Conservation (phyloP, 768 basidiomycete species). For the Podaxis sp. region DNA sequence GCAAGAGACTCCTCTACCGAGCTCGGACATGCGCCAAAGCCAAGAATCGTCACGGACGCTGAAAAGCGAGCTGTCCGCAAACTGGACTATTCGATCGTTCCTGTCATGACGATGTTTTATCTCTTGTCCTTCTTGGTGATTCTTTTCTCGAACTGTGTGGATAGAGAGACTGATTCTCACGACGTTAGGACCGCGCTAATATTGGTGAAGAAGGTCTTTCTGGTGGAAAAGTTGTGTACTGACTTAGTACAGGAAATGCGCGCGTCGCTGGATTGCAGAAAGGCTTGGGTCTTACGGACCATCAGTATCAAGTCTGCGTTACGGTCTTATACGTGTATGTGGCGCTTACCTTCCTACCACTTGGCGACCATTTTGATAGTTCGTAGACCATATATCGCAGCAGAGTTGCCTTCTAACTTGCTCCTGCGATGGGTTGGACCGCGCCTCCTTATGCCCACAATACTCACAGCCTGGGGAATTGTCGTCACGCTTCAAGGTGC, state of each 20-base stretch:
- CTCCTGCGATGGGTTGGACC: slow-evolving; percentile 46
- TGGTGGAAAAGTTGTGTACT: not conserved
- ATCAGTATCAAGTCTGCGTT: slow-evolving; percentile 36
- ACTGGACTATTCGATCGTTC: slow-evolving; percentile 33
- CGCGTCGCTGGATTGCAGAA: slow-evolving; percentile 50
- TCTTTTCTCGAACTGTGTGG: not conserved
- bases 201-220: slow-evolving; percentile 26
- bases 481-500: slow-evolving; percentile 43
- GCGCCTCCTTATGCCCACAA: slow-evolving; percentile 44
- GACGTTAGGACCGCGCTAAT: slow-evolving; percentile 33
- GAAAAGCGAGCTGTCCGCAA: slow-evolving; percentile 25
- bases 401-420: slow-evolving; percentile 51
- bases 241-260: slow-evolving; percentile 37
- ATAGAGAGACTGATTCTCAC: not conserved
- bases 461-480: slow-evolving; percentile 52
- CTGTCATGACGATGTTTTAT: slow-evolving; percentile 39
- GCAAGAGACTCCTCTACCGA: not conserved
- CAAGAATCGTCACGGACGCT: slow-evolving; percentile 17
- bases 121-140: slow-evolving; percentile 36
- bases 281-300: slow-evolving; percentile 37
- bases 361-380: not conserved
- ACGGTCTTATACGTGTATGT: slow-evolving; percentile 34
- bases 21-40: not conserved
- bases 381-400: slow-evolving; percentile 40
- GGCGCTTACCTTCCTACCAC: not conserved